phyloP scores from a whole-genome alignment of 495 filamentous ascomycete genomes.

The Annulohypoxylon bovei region DNA sequence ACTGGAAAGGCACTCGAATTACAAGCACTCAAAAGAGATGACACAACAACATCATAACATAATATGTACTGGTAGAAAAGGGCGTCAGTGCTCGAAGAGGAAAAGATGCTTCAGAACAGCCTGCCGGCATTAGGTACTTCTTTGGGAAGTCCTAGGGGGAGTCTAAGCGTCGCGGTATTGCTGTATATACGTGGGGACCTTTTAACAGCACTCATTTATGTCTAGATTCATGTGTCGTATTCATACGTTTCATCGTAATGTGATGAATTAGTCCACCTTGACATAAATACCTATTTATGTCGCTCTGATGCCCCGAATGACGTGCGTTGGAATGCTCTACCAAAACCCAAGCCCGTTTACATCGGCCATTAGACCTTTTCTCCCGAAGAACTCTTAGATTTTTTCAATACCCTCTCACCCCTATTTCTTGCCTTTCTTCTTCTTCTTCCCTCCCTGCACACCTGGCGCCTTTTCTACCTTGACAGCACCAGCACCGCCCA shows the following conservation, averaged over 20 bases:
- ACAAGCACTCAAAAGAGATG: conserved; percentile 24
- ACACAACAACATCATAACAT: conserved; percentile 4
- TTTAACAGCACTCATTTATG: conserved; percentile 27
- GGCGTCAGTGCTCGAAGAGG: conserved; percentile 13
- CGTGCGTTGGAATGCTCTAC: background rate
- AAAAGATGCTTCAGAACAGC: conserved; percentile 1
- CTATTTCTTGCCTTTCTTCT: conserved; percentile 79
- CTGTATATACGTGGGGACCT: conserved; percentile 33
- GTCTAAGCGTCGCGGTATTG: conserved; percentile 18
- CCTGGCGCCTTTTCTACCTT: conserved; percentile 65
- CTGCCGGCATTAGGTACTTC: conserved; percentile 19
- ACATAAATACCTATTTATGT: background rate
- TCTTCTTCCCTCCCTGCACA: conserved; percentile 69
- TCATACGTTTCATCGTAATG: background rate
- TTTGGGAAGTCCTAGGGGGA: conserved; percentile 3
- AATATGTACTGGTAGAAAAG: conserved; percentile 40
- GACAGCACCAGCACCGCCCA: conserved; percentile 68
- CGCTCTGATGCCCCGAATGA: background rate
- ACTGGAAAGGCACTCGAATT: conserved; percentile 26
- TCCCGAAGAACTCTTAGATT: background rate
- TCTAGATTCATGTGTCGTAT: conserved; percentile 10
- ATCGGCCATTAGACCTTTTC: background rate
- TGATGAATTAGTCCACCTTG: background rate
- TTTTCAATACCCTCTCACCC: background rate
- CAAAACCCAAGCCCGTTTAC: background rate